phyloP scores from a whole-genome alignment of 2,329 filamentous ascomycete genomes.

The Hymenoscyphus infarciens region DNA sequence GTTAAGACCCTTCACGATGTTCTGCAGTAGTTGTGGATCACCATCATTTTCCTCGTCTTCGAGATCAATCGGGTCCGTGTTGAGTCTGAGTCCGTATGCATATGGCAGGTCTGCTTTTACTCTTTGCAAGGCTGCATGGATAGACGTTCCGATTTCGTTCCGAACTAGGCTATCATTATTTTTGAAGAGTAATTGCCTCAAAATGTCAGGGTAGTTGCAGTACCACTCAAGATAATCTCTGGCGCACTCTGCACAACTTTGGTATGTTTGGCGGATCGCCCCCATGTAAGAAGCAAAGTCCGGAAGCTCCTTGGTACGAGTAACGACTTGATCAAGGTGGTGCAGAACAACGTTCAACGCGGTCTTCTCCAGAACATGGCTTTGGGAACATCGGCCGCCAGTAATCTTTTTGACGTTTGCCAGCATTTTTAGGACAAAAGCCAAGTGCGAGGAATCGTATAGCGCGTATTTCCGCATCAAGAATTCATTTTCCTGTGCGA shows the following conservation, averaged over 20 bases:
- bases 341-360: constrained; percentile 55
- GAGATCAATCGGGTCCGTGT: constrained; percentile 30
- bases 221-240: constrained; percentile 61
- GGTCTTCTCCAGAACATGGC: constrained; percentile 45
- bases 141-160: constrained; percentile 45
- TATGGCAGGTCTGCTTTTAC: constrained; percentile 49
- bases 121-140: constrained; percentile 50
- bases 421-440: constrained; percentile 63
- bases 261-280: constrained; percentile 49
- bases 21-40: constrained; percentile 32
- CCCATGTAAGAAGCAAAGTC: constrained; percentile 56
- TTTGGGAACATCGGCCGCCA: constrained; percentile 45
- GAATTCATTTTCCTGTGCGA: constrained; percentile 68
- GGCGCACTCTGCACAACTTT: constrained; percentile 52
- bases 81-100: constrained; percentile 42
- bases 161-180: constrained; percentile 57
- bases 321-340: constrained; percentile 73
- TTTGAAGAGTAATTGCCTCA: constrained; percentile 63
- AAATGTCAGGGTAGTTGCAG: constrained; percentile 47
- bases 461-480: constrained; percentile 75
- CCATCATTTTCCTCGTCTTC: constrained; percentile 35
- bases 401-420: constrained; percentile 50
- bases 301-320: constrained; percentile 65
- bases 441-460: constrained; percentile 67
- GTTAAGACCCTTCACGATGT: constrained; percentile 45